These are phyloP conservation scores for Neopestalotiopsis clavispora DNA, from an alignment of 2,329 filamentous ascomycete genomes.

Conservation along the genomic window DNA sequence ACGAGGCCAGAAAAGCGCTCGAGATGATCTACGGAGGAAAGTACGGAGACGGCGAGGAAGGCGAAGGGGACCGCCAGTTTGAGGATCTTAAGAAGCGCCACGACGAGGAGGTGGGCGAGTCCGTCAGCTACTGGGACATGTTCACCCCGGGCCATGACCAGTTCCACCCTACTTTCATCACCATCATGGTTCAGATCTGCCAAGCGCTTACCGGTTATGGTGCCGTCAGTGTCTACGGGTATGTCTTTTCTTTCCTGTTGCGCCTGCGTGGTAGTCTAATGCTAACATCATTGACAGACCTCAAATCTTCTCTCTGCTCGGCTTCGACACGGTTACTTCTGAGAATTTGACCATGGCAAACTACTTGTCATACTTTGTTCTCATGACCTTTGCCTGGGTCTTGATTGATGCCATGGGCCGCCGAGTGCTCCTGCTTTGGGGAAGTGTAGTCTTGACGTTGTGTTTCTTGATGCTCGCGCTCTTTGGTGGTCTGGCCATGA, in stretches of 20 bases:
- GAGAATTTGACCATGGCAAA: conserved; percentile 65
- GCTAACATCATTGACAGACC: conserved; percentile 39
- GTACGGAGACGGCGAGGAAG: conserved; percentile 33
- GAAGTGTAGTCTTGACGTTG: conserved; percentile 50
- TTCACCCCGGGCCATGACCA: conserved; percentile 56
- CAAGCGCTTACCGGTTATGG: conserved; percentile 63
- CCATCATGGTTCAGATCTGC: conserved; percentile 67
- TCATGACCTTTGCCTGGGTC: conserved; percentile 67
- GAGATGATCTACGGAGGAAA: conserved; percentile 48
- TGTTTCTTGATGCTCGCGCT: conserved; percentile 57
- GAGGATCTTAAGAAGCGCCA: conserved; percentile 56
- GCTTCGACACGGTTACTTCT: conserved; percentile 53
- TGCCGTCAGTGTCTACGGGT: conserved; percentile 63
- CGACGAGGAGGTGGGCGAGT: conserved; percentile 51
- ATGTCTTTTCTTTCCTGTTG: background rate
- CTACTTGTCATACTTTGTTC: conserved; percentile 63
- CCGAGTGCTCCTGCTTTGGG: conserved; percentile 56
- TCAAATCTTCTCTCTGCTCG: conserved; percentile 67
- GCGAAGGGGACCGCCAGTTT: conserved; percentile 50
- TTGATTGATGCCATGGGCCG: conserved; percentile 61
- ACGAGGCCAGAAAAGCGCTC: conserved; percentile 56
- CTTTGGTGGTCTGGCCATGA: conserved; percentile 50
- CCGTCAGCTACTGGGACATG: conserved; percentile 61
- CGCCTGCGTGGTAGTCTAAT: too few species aligned
- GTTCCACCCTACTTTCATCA: conserved; percentile 65